Base-by-base conservation (phyloP, 164 flowering plant species). In the Tinospora cordifolia region DNA sequence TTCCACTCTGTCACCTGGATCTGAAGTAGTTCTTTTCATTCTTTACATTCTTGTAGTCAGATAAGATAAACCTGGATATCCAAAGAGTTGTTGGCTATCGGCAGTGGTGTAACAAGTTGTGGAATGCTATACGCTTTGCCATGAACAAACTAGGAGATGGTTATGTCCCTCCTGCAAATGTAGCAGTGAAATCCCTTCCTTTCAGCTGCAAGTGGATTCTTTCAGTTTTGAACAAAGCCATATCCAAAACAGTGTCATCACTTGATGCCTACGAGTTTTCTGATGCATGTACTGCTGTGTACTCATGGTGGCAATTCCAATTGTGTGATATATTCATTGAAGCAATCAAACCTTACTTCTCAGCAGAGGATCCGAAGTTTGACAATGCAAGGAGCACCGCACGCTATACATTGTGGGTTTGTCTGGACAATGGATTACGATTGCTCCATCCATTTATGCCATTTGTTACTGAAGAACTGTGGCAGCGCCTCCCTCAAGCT, bases 361-460 rank as follows among this genome's bases (percentile, higher is more conserved):
- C 80, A 59, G 76, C 84, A 17, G 75, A 83, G 67, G 82, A 84
- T 77, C 73, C 84, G 15, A 71, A 75, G 68, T 87, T 70, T 72
- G 81, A 82, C 22, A 82, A 86, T 65, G 87, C 73, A 72, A 90
- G 85, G 78, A 81, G 65, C 65, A 76, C 59, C 76, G 92, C 95
- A 11, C 88, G 76, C 75, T 86, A 88, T 63, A 81, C 91, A 8
- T 76, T 94, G 62, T 94, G 98, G 98, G 62, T 94, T 49, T 94
- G 97, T 75, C 78, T 94, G 73, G 98, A 94, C 67, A 88, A 77
- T 79, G 98, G 98, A 34, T 76, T 94, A 81, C 87, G 97, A 25
- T 77, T 94, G 77, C 95, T 92, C 69, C 98, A 94, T 78, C 98
- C 98, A 8, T 90, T 94, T 81, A 94, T 94, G 98, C 97, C 98